Base-by-base conservation (phyloP, 2,329 filamentous ascomycete genomes). In the Lasiodiplodia citricola region DNA sequence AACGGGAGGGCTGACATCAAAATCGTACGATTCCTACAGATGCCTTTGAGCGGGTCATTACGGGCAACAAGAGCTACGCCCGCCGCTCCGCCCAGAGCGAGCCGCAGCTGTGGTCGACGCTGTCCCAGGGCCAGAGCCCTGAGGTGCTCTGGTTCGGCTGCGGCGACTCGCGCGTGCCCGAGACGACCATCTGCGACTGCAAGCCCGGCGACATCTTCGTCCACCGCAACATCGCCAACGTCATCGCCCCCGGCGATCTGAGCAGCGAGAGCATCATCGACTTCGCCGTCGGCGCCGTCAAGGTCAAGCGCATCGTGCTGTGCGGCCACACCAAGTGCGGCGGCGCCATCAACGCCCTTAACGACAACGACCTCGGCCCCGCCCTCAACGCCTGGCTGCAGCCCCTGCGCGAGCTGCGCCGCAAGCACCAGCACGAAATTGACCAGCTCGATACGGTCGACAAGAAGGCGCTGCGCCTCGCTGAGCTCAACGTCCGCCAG, bases 151-250 rank as follows among this genome's bases (percentile, higher is more conserved):
- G 93, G 93, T 87, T 96, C 72, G 93, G 93, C 70, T 97, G 93
- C 83, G 92, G 92, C 74, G 93, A 96, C 83, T 93, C 90, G 50
- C 91, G 93, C 72, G 90, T 92, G 73, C 93, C 93, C 1, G 93
- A 96, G 80, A 95, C 92, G 5, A 93, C 90, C 60, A 87, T 97
- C 75, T 87, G 94, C 35, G 90, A 91, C 75, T 86, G 93, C 69
- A 86, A 92, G 75, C 92, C 93, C 3, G 93, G 93, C 69, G 92
- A 96, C 74, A 90, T 96, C 73, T 96, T 96, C 79, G 91, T 93
- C 65, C 93, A 96, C 84, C 91, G 93, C 78, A 96, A 96, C 84
- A 94, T 97, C 78, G 93, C 92, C 80, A 96, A 96, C 83, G 88
- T 95, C 75, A 82, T 96, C 71, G 88, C 89, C 68, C 83, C 89